Evolutionary conservation across 177 flowering plant species (phyloP), one percentile per base, ranked within the genome.

Genomic region (Tripterygium wilfordii): DNA sequence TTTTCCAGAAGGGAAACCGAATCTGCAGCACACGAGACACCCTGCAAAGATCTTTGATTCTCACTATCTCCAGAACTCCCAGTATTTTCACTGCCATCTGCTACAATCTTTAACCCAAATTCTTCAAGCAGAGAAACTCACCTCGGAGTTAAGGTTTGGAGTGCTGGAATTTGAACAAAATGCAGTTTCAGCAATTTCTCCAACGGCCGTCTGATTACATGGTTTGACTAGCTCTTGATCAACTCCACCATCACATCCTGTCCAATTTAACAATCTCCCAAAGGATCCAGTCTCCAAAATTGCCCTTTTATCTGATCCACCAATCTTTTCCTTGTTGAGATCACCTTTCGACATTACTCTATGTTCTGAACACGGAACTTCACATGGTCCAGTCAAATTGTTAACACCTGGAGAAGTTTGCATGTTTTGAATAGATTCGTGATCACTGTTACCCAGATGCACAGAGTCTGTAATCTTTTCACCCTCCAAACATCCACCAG

Each of bases 41-140:
- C 76, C 77, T 71, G 76, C 76, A 75, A 71, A 63, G 54, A 63
- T 42, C 54, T 56, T 44, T 23, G 47, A 52, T 48, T 58, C 60
- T 65, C 64, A 54, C 61, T 57, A 58, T 49, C 62, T 56, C 61
- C 66, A 65, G 26, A 43, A 52, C 50, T 48, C 44, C 54, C 53
- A 51, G 22, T 49, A 16, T 21, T 57, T 48, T 56, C 57, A 45
- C 54, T 49, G 36, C 56, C 51, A 56, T 56, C 56, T 15, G 43
- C 54, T 47, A 60, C 35, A 44, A 44, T 54, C 48, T 26, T 57
- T 48, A 47, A 58, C 19, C 54, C 56, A 48, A 48, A 51, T 40
- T 57, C 68, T 44, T 65, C 64, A 64, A 56, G 57, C 48, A 45
- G 45, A 69, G 40, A 25, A 63, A 76, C 76, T 64, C 63, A 72